Base-by-base conservation (phyloP, 1,139 yeast genomes). In the Debaryomyces singareniensis region DNA sequence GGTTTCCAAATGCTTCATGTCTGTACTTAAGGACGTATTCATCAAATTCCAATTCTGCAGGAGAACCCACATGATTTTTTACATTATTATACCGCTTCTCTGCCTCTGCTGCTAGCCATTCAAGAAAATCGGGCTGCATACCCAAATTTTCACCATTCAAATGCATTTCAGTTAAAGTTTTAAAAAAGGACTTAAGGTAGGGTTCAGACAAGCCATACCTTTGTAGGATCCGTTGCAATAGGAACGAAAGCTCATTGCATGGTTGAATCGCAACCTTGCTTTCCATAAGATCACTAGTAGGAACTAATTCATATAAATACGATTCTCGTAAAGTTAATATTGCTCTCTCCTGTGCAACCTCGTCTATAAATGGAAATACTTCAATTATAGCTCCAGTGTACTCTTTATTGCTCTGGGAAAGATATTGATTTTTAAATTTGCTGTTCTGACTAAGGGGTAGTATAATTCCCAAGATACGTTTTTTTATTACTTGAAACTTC, bases 1-100 rank as follows among this genome's bases (percentile, higher is more conserved):
- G 86, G 45, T 86, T 86, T 2, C 95, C 96, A 58, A 84, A 86
- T 2, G 81, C 75, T 20, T 58, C 51, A 49, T 84, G 91, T 42
- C 95, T 71, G 11, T 80, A 71, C 16, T 63, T 62, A n/a, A 76
- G 48, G 49, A 80, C 51, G 28, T 55, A 58, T 26, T 61, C 53
- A 33, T 70, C 72, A 30, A 73, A 68, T 4, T 52, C 57, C 15
- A 53, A 52, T 33, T 58, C 62, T 2, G 58, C 38, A 26, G 43
- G 47, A 11, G 44, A 49, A 3, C 16, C 6, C 33, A 58, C 68
- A 36, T 64, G 56, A 33, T 47, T 45, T 24, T 45, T 48, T 11
- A 43, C 35, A 16, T 53, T 54, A 20, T 58, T 46, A 26, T 44
- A 43, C 33, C 77, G 59, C 13, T 36, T 34, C 24, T 67, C 71